Evolutionary conservation across 257 asterid genomes (phyloP), one percentile per base, ranked within the genome.

Genomic region (Asclepias syriaca): DNA sequence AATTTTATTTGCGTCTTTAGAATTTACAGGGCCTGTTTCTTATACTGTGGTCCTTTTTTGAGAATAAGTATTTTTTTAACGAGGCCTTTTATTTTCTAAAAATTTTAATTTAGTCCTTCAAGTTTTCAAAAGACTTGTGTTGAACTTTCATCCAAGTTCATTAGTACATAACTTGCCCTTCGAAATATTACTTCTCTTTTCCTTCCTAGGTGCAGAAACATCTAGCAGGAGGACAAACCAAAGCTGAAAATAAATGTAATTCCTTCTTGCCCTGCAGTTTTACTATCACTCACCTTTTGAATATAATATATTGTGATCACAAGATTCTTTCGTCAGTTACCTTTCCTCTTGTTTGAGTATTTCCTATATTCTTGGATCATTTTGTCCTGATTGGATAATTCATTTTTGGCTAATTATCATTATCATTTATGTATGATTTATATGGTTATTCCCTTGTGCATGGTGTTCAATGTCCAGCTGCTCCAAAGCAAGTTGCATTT

Each of bases 191-290:
- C 61, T 65, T 68, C 32, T 48, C 12, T 51, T 68, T 65, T 43
- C 21, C 11, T 53, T 78, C 68, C 49, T 59, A 53, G 67, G 58
- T 75, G 74, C 78, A 91, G 97, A 92, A 86, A 75, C 87, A 72
- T 79, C 84, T 83, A 72, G 21, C 79, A 56, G 77, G 85, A 75
- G 73, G 71, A 27, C 75, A 74, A 57, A 48, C 80, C 11, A 83
- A 73, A 80, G 55, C 78, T 69, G 90, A 76, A 82, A 88, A 88
- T 74, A 87, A 85, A 78, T 46, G 96, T 88, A 87, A 78, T 70
- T 66, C 79, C 70, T 77, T 55, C 27, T 54, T 53, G 14, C 22
- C 22, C 57, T 34, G 10, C 61, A 11, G 29, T 50, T 56, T 67
- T 27, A 18, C n/a, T 64, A n/a, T 5, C 27, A 18, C 19, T 60